Percentiles rank a stretch among this genome's conserved stretches.
Conservation (phyloP, 495 filamentous ascomycete species). For the Penicillium pancosmium region DNA sequence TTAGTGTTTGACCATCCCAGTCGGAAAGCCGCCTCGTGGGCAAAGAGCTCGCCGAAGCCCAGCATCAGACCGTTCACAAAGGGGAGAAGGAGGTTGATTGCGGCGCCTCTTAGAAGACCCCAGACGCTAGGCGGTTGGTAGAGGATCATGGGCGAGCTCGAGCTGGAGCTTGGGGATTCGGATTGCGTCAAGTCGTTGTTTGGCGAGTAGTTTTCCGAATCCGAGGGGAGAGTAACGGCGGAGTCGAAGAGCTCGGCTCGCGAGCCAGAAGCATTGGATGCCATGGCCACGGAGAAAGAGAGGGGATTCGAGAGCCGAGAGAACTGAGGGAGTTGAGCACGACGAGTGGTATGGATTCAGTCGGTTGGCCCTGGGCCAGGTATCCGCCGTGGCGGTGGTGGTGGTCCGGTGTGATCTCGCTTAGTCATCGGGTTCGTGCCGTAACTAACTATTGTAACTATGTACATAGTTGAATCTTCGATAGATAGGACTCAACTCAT, state of each 20-base stretch:
- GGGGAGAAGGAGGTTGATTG: slow-evolving; percentile 91
- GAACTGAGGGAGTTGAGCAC: neutral
- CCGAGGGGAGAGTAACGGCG: slow-evolving; percentile 81
- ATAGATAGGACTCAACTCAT: too few relatives aligned
- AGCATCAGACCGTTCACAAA: slow-evolving; percentile 99
- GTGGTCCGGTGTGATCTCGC: neutral
- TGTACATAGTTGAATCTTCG: too few relatives aligned
- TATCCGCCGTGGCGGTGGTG: neutral
- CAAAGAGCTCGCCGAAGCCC: slow-evolving; percentile 94
- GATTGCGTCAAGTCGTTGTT: slow-evolving; percentile 56
- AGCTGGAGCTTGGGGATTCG: slow-evolving; percentile 62
- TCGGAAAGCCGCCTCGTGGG: slow-evolving; percentile 91
- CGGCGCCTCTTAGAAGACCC: slow-evolving; percentile 82
- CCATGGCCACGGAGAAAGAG: slow-evolving; percentile 32
- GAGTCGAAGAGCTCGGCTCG: slow-evolving; percentile 71
- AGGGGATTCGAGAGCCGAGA: neutral
- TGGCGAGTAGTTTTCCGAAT: slow-evolving; percentile 86
- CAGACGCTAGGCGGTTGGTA: slow-evolving; percentile 88
- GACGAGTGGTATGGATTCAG: neutral
- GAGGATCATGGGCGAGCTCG: slow-evolving; percentile 77
- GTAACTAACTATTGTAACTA: too few relatives aligned
- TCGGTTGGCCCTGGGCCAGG: neutral
- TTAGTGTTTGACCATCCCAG: slow-evolving; percentile 92
- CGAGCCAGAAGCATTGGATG: slow-evolving; percentile 50
- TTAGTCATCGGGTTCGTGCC: neutral